Base-by-base conservation (phyloP, 2,329 filamentous ascomycete genomes). In the Alternaria atra region DNA sequence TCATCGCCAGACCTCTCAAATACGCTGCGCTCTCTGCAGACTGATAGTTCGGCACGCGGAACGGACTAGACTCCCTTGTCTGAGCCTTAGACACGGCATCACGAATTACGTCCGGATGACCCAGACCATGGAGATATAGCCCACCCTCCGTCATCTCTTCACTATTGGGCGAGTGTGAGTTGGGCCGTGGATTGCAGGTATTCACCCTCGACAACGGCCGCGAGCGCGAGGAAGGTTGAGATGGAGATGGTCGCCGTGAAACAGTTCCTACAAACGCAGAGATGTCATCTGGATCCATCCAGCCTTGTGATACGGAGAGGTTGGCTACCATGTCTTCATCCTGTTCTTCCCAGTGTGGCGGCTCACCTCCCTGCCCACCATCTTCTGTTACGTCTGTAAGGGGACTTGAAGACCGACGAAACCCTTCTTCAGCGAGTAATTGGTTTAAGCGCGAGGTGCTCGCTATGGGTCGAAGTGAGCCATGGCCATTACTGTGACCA, bases 381-480 rank as follows among this genome's bases (percentile, higher is more conserved):
- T 44, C 53, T 54, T 55, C 52, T 4, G 52, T 9, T 20, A 59
- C 29, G 13, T 50, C 46, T 37, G 25, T 10, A 2, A 61, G 52
- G 0, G 52, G 35, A 8, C 4, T 44, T 4, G 50, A 23, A 1
- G 43, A 42, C n/a, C 39, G 48, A 8, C 37, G 30, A 6, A 50
- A 17, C 3, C 47, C 46, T 37, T 48, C 52, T 32, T 48, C 12
- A 9, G 27, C 42, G 15, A 53, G 44, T 1, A 64, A 30, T 6
- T 46, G 51, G 12, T 47, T 46, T 20, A 61, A n/a, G 5, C 50
- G 44, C 15, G 61, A 62, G 12, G 59, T 65, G 44, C 55, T 67
- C 25, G 58, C 50, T 50, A 60, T 51, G 17, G 60, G 54, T 17
- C 58, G 66, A n/a, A 67, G 43, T 32, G 52, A 46, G 25, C 23